Conservation (phyloP, 2,329 filamentous ascomycete genomes). For the Diaporthe helianthi region DNA sequence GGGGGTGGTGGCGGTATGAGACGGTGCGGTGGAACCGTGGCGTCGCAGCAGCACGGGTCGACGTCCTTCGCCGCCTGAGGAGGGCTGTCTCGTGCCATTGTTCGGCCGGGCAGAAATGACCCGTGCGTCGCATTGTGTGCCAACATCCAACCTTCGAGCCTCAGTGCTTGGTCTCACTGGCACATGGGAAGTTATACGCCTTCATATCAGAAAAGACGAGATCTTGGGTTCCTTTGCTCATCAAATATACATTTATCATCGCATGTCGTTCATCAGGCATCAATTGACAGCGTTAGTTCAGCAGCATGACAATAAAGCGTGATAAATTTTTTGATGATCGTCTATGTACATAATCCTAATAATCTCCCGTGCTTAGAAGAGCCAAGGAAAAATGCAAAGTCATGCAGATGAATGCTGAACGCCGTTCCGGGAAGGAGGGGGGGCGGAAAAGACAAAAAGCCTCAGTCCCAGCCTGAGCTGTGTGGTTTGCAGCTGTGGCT, state of each 20-base stretch:
- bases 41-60: not conserved
- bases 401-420: conserved; percentile 17
- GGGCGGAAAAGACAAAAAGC: conserved; percentile 1
- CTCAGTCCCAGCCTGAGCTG: conserved; percentile 5
- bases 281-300: not conserved
- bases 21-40: conserved; percentile 15
- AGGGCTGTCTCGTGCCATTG: not conserved
- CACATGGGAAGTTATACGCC: too few relatives aligned
- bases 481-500: not conserved
- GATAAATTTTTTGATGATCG: conserved; percentile 1
- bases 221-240: not conserved
- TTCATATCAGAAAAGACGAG: not conserved
- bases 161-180: not conserved
- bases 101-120: not conserved
- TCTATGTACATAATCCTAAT: conserved; percentile 5
- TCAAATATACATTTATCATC: not conserved
- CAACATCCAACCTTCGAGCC: not conserved
- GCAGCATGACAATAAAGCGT: not conserved
- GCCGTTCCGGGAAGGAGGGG: not conserved
- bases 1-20: not conserved
- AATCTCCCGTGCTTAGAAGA: not conserved
- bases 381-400: conserved; percentile 16
- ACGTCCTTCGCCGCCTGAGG: not conserved
- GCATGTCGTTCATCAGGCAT: not conserved
- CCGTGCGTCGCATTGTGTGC: not conserved